Conservation (phyloP, 2,329 filamentous ascomycete species). For the Rutstroemia sp. region DNA sequence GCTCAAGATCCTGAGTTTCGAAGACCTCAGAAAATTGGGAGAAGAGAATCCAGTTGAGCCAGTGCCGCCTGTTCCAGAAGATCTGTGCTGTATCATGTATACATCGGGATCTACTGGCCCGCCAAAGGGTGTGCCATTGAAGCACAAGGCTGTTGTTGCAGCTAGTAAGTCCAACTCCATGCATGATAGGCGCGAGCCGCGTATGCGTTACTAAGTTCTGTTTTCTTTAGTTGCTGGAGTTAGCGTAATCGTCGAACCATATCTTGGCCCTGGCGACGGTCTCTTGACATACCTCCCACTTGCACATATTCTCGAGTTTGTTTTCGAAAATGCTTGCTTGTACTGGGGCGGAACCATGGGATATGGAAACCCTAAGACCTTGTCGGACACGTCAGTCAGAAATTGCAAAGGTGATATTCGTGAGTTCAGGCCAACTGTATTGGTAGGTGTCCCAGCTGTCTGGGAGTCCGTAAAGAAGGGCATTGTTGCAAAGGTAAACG, state of each 20-base stretch:
- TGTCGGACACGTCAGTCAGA: constrained; percentile 76
- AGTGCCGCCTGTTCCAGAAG: constrained; percentile 64
- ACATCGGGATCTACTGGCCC: constrained; percentile 85
- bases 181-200: constrained; percentile 41
- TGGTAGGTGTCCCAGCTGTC: constrained; percentile 91
- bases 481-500: constrained; percentile 62
- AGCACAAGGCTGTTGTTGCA: constrained; percentile 75
- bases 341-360: constrained; percentile 88
- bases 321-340: constrained; percentile 83
- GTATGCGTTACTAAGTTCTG: background rate
- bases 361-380: constrained; percentile 82
- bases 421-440: constrained; percentile 78
- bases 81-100: constrained; percentile 77
- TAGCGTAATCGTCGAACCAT: constrained; percentile 65
- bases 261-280: constrained; percentile 68
- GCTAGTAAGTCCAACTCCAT: constrained; percentile 63
- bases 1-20: constrained; percentile 44
- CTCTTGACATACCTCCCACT: constrained; percentile 88
- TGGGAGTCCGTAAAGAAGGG: constrained; percentile 98
- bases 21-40: constrained; percentile 41
- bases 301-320: constrained; percentile 92
- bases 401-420: constrained; percentile 92
- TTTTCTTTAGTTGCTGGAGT: constrained; percentile 62
- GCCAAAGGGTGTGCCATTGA: constrained; percentile 83
- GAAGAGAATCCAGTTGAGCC: constrained; percentile 59